These are phyloP conservation scores for Jacaranda mimosifolia DNA, from an alignment of 257 asterid species.

Conservation along the genomic window DNA sequence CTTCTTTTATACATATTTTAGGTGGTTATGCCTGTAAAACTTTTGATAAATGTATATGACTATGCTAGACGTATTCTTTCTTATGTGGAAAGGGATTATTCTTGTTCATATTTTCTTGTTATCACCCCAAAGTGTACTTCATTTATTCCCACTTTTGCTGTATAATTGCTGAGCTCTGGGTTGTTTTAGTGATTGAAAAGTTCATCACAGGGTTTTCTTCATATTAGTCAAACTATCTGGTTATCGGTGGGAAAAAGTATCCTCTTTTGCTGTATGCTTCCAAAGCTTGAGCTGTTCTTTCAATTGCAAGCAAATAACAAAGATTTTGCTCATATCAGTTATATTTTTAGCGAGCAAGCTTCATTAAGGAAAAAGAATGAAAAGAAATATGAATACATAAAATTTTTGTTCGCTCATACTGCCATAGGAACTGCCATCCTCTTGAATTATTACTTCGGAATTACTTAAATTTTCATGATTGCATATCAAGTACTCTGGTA, in stretches of 20 bases:
- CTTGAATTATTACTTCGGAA: neutral
- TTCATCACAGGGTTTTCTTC: neutral
- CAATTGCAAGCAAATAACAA: no score
- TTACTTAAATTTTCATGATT: neutral
- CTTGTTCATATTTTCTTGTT: constrained; percentile 13
- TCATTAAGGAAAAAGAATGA: no score
- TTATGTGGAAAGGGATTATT: neutral
- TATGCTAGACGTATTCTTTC: neutral
- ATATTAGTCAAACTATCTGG: no score
- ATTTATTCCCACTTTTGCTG: constrained; percentile 2
- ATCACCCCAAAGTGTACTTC: constrained; percentile 12
- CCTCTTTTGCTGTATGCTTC: no score
- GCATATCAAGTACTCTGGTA: neutral
- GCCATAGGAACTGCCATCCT: no score
- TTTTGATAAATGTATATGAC: neutral
- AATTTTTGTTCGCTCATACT: no score
- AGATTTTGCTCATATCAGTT: no score
- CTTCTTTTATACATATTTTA: neutral
- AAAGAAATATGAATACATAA: no score
- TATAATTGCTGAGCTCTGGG: neutral
- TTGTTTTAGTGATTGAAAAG: constrained; percentile 3
- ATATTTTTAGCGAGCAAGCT: no score
- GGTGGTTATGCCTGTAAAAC: constrained; percentile 16
- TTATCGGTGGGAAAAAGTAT: no score
- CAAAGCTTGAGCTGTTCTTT: no score